Conservation (phyloP, 2,329 filamentous ascomycete genomes). For the Monilinia vaccinii-corymbosi region DNA sequence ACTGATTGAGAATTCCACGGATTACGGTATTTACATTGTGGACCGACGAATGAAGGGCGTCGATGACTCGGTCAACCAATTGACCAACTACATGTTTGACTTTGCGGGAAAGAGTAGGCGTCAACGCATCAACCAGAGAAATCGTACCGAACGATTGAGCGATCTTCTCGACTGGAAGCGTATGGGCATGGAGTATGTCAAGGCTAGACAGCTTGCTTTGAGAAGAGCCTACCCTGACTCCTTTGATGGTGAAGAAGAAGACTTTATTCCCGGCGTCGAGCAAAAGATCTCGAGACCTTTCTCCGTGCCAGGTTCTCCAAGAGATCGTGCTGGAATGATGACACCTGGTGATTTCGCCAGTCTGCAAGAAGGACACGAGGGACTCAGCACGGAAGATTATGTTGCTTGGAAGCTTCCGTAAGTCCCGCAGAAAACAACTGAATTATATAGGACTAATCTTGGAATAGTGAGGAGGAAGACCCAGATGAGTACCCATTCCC, state of each 20-base stretch:
- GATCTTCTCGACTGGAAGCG: slow-evolving; percentile 98
- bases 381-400: slow-evolving; percentile 92
- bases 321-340: slow-evolving; percentile 94
- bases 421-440: slow-evolving; percentile 38
- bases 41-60: slow-evolving; percentile 92
- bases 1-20: slow-evolving; percentile 91
- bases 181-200: slow-evolving; percentile 99
- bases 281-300: slow-evolving; percentile 93
- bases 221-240: slow-evolving; percentile 84
- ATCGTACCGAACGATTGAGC: slow-evolving; percentile 88
- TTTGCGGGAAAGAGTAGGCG: slow-evolving; percentile 88
- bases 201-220: slow-evolving; percentile 86
- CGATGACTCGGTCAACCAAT: slow-evolving; percentile 94
- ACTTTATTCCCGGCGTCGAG: slow-evolving; percentile 86
- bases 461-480: slow-evolving; percentile 78
- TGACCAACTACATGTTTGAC: slow-evolving; percentile 86
- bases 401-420: slow-evolving; percentile 97
- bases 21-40: slow-evolving; percentile 99
- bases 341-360: slow-evolving; percentile 97
- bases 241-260: slow-evolving; percentile 70
- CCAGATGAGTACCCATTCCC: slow-evolving; percentile 68
- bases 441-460: slow-evolving; percentile 12
- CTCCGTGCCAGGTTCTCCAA: slow-evolving; percentile 86
- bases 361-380: slow-evolving; percentile 87
- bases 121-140: slow-evolving; percentile 97